Conservation (phyloP, 2,329 filamentous ascomycete genomes). For the Fusarium coicis region DNA sequence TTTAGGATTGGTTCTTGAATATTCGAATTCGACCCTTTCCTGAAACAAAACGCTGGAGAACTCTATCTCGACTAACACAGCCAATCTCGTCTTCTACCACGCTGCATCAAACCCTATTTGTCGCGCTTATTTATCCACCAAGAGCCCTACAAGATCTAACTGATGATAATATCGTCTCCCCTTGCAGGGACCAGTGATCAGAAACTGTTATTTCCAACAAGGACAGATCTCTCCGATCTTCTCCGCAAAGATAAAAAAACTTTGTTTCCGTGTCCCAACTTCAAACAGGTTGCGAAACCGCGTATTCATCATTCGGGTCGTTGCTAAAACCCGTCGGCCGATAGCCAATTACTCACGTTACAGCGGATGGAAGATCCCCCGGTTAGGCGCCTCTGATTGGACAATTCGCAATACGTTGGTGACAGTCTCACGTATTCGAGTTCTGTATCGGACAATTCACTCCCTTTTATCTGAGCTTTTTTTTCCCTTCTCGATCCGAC, state of each 20-base stretch:
- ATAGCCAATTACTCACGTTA: constrained; percentile 12
- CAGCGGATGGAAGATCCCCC: constrained; percentile 29
- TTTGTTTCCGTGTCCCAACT: background rate
- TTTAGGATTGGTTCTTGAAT: background rate
- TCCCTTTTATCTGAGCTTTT: background rate
- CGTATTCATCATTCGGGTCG: constrained; percentile 18
- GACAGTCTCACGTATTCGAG: background rate
- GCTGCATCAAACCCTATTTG: constrained; percentile 5
- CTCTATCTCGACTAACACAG: constrained; percentile 1
- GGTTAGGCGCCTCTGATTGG: constrained; percentile 10
- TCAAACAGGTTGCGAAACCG: constrained; percentile 25
- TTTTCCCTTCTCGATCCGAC: background rate
- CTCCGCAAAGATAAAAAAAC: constrained; percentile 14
- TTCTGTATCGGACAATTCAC: background rate
- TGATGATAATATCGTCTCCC: background rate
- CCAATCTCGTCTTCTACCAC: constrained; percentile 1
- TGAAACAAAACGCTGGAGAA: background rate
- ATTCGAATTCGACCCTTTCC: background rate
- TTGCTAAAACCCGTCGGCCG: constrained; percentile 22
- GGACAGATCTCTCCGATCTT: background rate
- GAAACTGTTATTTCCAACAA: background rate
- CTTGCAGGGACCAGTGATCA: background rate
- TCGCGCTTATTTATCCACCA: background rate
- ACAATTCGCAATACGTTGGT: background rate
- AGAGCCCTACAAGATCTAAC: background rate